These are phyloP conservation scores for Peterozyma xylosa DNA, from an alignment of 805 yeast genomes.

Conservation along the genomic window DNA sequence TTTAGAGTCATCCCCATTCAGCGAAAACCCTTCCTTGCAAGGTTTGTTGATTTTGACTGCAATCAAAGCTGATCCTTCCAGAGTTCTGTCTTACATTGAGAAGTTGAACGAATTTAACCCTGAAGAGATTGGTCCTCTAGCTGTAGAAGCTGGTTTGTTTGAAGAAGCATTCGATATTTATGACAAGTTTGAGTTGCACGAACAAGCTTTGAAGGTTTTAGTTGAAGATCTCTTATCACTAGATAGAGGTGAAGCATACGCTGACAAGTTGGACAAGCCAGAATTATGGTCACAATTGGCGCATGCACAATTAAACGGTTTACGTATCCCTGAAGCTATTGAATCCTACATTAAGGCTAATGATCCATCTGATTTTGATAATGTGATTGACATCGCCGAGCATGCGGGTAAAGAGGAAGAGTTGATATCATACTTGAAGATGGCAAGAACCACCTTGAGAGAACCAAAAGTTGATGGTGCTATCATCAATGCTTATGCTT, in stretches of 20 bases:
- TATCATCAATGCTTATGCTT: constrained; percentile 79
- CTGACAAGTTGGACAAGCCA: constrained; percentile 79
- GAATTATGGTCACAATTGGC: constrained; percentile 95
- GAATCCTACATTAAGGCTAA: constrained; percentile 86
- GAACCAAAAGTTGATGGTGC: constrained; percentile 94
- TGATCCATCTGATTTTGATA: constrained; percentile 83
- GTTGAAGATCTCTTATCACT: constrained; percentile 91
- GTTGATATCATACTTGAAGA: constrained; percentile 72
- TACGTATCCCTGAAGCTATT: constrained; percentile 86
- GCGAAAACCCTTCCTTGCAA: constrained; percentile 90
- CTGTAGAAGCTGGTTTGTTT: constrained; percentile 78
- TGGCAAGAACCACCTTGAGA: constrained; percentile 88
- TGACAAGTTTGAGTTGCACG: constrained; percentile 69
- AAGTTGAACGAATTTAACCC: constrained; percentile 89
- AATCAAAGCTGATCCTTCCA: constrained; percentile 85
- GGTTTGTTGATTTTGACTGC: constrained; percentile 91
- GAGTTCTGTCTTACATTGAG: constrained; percentile 78
- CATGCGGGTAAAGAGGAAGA: constrained; percentile 97
- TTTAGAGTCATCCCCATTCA: constrained; percentile 94
- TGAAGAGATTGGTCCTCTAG: constrained; percentile 85
- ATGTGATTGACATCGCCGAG: constrained; percentile 90
- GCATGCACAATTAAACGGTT: constrained; percentile 90
- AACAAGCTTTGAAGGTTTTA: constrained; percentile 81
- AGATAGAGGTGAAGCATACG: constrained; percentile 90
- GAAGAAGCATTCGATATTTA: constrained; percentile 96